Conservation (phyloP, 768 basidiomycete genomes). For the Leccinum subgranulosum region DNA sequence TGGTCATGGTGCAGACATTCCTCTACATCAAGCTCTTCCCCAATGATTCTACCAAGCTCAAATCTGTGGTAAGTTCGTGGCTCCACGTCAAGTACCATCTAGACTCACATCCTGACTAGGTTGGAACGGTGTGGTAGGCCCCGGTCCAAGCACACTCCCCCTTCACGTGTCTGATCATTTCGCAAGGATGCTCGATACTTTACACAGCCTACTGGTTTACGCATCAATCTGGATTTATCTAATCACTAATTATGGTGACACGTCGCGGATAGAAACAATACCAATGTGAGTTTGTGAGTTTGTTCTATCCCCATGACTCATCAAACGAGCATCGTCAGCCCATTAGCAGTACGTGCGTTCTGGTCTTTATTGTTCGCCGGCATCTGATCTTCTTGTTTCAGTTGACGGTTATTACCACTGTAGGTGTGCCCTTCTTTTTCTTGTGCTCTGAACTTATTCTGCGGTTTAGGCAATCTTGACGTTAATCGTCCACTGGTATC, state of each 20-base stretch:
- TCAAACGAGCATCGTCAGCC: constrained; percentile 6
- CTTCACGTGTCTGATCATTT: not conserved
- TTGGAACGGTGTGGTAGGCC: constrained; percentile 26
- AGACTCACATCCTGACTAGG: constrained; percentile 11
- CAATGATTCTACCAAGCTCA: constrained; percentile 16
- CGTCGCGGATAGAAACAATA: constrained; percentile 38
- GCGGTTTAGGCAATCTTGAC: constrained; percentile 44
- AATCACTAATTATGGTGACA: constrained; percentile 42
- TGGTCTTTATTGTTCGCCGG: not conserved
- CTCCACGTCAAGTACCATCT: not conserved
- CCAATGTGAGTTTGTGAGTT: constrained; percentile 36
- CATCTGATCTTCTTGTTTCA: constrained; percentile 3
- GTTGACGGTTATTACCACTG: constrained; percentile 34
- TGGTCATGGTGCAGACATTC: constrained; percentile 26
- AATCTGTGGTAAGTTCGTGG: constrained; percentile 20
- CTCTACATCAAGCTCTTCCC: constrained; percentile 32
- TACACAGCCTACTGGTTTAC: constrained; percentile 41
- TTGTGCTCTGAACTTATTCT: not conserved
- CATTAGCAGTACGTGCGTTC: constrained; percentile 25
- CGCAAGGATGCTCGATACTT: constrained; percentile 33
- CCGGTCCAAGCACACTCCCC: not conserved
- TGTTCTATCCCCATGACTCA: not conserved
- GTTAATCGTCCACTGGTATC: constrained; percentile 50
- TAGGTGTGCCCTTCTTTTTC: constrained; percentile 2
- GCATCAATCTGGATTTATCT: constrained; percentile 43